Conservation (phyloP, 2,329 filamentous ascomycete species). For the Cladosporium sp. region DNA sequence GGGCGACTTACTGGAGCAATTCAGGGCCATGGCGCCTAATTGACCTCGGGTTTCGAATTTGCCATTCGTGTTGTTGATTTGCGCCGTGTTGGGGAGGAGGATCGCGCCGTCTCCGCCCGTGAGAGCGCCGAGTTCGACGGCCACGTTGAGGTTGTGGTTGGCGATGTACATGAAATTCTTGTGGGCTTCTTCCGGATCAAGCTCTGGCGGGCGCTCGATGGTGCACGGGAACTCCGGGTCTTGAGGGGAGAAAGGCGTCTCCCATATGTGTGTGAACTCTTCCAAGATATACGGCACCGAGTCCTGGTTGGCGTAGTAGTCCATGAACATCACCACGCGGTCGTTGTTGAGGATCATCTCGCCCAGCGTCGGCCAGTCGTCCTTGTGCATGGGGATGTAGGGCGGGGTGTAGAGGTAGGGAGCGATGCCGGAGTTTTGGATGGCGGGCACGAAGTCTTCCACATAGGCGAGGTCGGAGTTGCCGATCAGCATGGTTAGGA, state of each 20-base stretch:
- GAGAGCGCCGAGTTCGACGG: constrained; percentile 54
- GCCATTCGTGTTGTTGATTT: constrained; percentile 69
- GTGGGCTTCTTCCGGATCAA: constrained; percentile 48
- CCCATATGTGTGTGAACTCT: constrained; percentile 84
- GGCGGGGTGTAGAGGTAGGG: constrained; percentile 70
- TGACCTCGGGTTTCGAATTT: constrained; percentile 57
- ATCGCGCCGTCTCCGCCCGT: constrained; percentile 51
- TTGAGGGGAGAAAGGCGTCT: constrained; percentile 77
- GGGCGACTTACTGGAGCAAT: constrained; percentile 3
- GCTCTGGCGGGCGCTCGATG: constrained; percentile 67
- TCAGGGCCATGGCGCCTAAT: constrained; percentile 45
- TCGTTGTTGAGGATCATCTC: constrained; percentile 64
- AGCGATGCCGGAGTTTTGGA: constrained; percentile 66
- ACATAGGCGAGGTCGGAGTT: constrained; percentile 73
- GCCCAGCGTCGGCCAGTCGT: constrained; percentile 79
- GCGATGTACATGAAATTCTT: constrained; percentile 68
- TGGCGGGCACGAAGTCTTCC: constrained; percentile 59
- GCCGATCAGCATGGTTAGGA: constrained; percentile 79
- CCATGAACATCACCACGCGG: constrained; percentile 74
- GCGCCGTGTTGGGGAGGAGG: constrained; percentile 65
- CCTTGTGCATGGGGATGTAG: constrained; percentile 62
- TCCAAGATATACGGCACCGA: constrained; percentile 79
- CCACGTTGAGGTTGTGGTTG: constrained; percentile 86
- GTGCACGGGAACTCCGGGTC: constrained; percentile 69
- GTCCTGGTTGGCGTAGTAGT: constrained; percentile 76